Conservation (phyloP, 2,329 filamentous ascomycete species). For the Exophiala alcalophila region DNA sequence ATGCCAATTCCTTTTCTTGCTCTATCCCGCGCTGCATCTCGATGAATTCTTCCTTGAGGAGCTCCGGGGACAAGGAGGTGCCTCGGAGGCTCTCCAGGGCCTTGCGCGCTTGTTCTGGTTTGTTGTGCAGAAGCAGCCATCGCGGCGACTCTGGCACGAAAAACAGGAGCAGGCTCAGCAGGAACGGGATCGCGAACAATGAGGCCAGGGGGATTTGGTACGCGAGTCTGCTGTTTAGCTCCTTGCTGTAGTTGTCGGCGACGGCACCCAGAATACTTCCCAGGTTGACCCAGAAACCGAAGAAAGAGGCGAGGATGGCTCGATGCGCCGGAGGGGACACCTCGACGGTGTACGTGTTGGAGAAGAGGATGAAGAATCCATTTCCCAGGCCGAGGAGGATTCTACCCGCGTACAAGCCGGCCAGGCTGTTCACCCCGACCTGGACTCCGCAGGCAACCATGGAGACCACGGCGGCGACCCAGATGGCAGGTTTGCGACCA, state of each 20-base stretch:
- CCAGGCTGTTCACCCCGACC: constrained; percentile 41
- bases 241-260: constrained; percentile 44
- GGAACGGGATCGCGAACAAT: constrained; percentile 47
- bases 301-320: constrained; percentile 49
- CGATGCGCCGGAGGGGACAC: constrained; percentile 48
- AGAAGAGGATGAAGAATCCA: constrained; percentile 47
- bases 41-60: constrained; percentile 22
- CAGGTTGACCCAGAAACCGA: constrained; percentile 51
- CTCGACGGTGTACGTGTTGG: constrained; percentile 50
- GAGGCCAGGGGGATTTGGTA: constrained; percentile 50
- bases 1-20: constrained; percentile 17
- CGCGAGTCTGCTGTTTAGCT: constrained; percentile 39
- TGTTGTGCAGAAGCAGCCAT: constrained; percentile 25
- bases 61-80: constrained; percentile 9
- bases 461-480: constrained; percentile 49
- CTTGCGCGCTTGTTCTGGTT: constrained; percentile 16
- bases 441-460: constrained; percentile 46
- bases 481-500: constrained; percentile 47
- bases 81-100: constrained; percentile 19
- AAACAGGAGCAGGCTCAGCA: constrained; percentile 46
- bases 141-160: constrained; percentile 50
- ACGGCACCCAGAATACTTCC: constrained; percentile 49
- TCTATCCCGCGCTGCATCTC: constrained; percentile 29
- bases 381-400: constrained; percentile 46
- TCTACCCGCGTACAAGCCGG: constrained; percentile 47